phyloP scores from a whole-genome alignment of 768 basidiomycete species.

The Trametes punicea region DNA sequence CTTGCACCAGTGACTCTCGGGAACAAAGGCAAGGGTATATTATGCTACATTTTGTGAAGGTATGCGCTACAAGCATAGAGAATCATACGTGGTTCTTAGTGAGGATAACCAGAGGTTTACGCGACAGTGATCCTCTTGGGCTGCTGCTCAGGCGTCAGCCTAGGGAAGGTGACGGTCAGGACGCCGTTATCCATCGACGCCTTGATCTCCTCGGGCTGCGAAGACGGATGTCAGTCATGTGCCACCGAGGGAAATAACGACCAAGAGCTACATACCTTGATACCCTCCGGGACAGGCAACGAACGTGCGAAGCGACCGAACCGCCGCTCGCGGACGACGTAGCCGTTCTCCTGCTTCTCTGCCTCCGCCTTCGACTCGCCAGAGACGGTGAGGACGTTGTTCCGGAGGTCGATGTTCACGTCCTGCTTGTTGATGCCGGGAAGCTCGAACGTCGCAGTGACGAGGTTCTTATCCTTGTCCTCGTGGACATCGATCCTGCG shows the following conservation, averaged over 20 bases:
- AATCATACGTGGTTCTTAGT: too few species aligned
- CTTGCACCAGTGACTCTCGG: too few species aligned
- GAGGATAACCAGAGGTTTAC: too few species aligned
- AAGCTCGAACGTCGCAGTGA: constrained; percentile 56
- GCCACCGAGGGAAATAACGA: constrained; percentile 19
- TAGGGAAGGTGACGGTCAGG: constrained; percentile 29
- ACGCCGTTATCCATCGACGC: constrained; percentile 28
- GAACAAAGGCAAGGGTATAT: background rate
- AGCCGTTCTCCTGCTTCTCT: constrained; percentile 34
- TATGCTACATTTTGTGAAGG: background rate
- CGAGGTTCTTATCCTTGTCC: constrained; percentile 39
- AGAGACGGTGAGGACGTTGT: constrained; percentile 46
- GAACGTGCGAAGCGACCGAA: constrained; percentile 26
- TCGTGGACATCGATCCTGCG: constrained; percentile 54
- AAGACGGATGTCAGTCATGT: background rate
- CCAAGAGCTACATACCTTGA: constrained; percentile 17
- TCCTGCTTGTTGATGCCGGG: constrained; percentile 51
- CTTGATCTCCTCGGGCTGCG: constrained; percentile 28
- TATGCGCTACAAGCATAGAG: background rate
- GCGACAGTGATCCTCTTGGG: constrained; percentile 28
- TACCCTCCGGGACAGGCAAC: constrained; percentile 23
- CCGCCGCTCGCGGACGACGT: constrained; percentile 30
- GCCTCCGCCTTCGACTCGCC: constrained; percentile 40
- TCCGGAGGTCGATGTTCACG: constrained; percentile 47
- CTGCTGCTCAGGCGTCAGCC: constrained; percentile 21